Conservation (phyloP, 495 filamentous ascomycete genomes). For the Hypomontagnella monticulosa region DNA sequence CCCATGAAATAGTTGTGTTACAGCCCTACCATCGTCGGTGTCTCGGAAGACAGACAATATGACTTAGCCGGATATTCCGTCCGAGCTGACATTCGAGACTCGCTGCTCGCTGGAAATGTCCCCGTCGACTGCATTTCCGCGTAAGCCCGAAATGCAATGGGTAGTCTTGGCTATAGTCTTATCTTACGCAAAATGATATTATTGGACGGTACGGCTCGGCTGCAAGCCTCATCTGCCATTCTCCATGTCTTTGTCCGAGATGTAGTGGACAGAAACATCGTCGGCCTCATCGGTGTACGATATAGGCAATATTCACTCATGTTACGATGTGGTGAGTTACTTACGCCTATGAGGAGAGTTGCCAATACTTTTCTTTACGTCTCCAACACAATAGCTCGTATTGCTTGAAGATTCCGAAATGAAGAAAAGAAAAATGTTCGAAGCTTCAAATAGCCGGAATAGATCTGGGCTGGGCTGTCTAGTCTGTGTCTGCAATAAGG, state of each 20-base stretch:
- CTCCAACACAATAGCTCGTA: conserved; percentile 23
- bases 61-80: conserved; percentile 17
- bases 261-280: conserved; percentile 22
- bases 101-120: conserved; percentile 26
- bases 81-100: conserved; percentile 18
- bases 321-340: neutral
- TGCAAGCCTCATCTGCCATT: conserved; percentile 37
- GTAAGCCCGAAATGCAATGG: conserved; percentile 37
- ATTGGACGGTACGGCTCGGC: conserved; percentile 29
- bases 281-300: conserved; percentile 24
- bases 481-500: conserved; percentile 33
- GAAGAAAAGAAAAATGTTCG: conserved; percentile 13
- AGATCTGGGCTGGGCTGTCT: conserved; percentile 30
- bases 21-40: conserved; percentile 26
- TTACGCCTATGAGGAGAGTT: neutral
- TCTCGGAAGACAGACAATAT: conserved; percentile 30
- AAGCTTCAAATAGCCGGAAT: conserved; percentile 40
- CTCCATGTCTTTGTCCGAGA: conserved; percentile 23
- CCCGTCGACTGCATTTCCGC: conserved; percentile 30
- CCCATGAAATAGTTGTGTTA: conserved; percentile 12
- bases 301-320: conserved; percentile 8
- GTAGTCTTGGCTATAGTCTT: conserved; percentile 26
- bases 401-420: conserved; percentile 30
- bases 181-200: conserved; percentile 17
- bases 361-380: no score